phyloP scores from a whole-genome alignment of 352 stramenopile species.

The Phytophthora fragariae region DNA sequence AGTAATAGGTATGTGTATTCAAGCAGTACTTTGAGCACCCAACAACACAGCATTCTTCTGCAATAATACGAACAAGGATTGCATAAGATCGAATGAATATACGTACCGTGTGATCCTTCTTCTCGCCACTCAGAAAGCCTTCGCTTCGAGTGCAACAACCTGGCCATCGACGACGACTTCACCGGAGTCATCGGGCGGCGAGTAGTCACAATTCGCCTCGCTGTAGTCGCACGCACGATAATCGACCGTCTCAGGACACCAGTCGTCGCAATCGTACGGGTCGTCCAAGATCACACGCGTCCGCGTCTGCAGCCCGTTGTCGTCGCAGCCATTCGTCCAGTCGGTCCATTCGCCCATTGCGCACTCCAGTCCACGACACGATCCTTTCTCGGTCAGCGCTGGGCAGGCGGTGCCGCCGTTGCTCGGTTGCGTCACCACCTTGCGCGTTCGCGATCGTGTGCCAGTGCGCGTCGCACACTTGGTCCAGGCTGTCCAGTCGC shows the following conservation, averaged over 20 bases:
- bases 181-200: constrained; percentile 10
- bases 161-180: constrained; percentile 21
- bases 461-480: constrained; percentile 49
- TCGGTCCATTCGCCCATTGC: constrained; percentile 50
- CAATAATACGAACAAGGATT: background rate
- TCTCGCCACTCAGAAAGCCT: constrained; percentile 16
- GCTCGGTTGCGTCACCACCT: constrained; percentile 40
- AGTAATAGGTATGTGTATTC: no score
- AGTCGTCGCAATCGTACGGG: constrained; percentile 43
- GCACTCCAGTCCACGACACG: constrained; percentile 56
- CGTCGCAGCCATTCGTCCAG: constrained; percentile 62
- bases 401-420: constrained; percentile 55
- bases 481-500: constrained; percentile 54
- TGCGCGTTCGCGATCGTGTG: constrained; percentile 45
- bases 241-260: constrained; percentile 40
- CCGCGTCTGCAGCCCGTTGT: constrained; percentile 47
- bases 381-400: constrained; percentile 38
- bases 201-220: constrained; percentile 30
- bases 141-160: constrained; percentile 17
- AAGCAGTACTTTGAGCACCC: no score
- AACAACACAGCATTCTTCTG: background rate
- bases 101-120: no score
- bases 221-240: constrained; percentile 51
- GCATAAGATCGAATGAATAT: background rate
- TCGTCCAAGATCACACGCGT: constrained; percentile 49